Base-by-base conservation (phyloP, 257 asterid species). In the Nyctanthes arbortristis region DNA sequence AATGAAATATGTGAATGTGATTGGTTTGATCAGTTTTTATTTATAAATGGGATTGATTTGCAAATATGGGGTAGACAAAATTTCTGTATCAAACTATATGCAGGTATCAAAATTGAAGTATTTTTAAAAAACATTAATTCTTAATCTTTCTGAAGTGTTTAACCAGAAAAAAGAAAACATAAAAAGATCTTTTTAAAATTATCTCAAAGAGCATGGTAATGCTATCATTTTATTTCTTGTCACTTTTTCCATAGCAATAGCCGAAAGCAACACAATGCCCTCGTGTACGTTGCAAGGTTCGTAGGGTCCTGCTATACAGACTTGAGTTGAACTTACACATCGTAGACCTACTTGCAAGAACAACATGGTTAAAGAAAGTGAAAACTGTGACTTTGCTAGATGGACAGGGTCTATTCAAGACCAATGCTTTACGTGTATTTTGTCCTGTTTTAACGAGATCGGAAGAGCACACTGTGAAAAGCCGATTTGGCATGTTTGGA, bases 241-340 rank as follows among this genome's bases (percentile, higher is more conserved):
- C 57, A 7, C 12, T 49, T 20, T 49, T 16, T 16, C 22, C 5
- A 49, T 20, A 49, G 20, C 2, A n/a, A 13, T n/a, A 49, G 57
- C 28, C 13, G 12, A 20, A 18, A 49, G 4, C 18, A 5, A 28
- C 29, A 49, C 57, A 20, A 49, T 28, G 28, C 20, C 57, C 57
- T n/a, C 8, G 12, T 22, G 20, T 47, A 14, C 24, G 16, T 18
- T 3, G 11, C 56, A n/a, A 45, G 25, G 56, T 6, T 20, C 4
- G 0, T 49, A 49, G 54, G 7, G 7, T 20, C 27, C 57, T 49
- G 13, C 28, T 49, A 49, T 49, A 22, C 59, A n/a, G 2, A 60
- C 24, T 45, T 43, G 63, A 52, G 20, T 56, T 52, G 63, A 63
- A 11, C 32, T 66, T 54, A 32, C 49, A 66, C 62, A 52, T 33